Evolutionary conservation across 1,284 basidiomycete genomes (phyloP), one percentile per base, ranked within the genome.

Genomic region (Phylloporus gajari): DNA sequence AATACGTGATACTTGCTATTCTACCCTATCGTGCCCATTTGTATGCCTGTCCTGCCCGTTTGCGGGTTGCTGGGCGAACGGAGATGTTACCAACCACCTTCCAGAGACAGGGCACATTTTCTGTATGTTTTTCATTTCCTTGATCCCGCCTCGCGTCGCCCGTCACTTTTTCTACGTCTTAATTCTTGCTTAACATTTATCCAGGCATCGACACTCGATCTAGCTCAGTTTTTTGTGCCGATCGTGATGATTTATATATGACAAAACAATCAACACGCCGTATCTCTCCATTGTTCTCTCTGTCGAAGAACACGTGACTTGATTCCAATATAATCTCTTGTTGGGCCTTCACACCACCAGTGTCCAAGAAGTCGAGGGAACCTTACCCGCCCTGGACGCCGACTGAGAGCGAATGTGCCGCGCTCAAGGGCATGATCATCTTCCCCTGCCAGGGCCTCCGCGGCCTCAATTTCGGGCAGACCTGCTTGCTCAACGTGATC

Each of bases 401-500:
- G 0, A 82, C 72, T 23, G 74, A 76, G 12, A 83, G 80, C 53
- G 87, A 90, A 63, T 74, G 74, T 7, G 75, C 78, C 15, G 74
- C 80, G 17, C 81, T 90, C n/a, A 80, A 84, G 48, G 79, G 80
- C 38, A 74, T 83, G 7, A 76, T 78, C 8, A 51, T 77, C 51
- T 82, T 93, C 63, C 86, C 92, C 40, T 94, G 93, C 80, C 91
- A 93, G 87, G 89, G 93, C 21, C 91, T 95, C 15, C 89, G 96
- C 70, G 97, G 97, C 0, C 86, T 98, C 62, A 98, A 98, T 81
- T 91, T 98, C 12, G 95, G 96, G 9, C 95, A 97, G 77, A 99
- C 97, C 0, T 99, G 97, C 79, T 99, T 97, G 84, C 88, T 99
- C 80, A 97, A 96, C 74, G 95, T 95, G 67, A 91, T 99, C 63